phyloP scores from a whole-genome alignment of 495 filamentous ascomycete species.

The Podospora bellae-mahoneyi region DNA sequence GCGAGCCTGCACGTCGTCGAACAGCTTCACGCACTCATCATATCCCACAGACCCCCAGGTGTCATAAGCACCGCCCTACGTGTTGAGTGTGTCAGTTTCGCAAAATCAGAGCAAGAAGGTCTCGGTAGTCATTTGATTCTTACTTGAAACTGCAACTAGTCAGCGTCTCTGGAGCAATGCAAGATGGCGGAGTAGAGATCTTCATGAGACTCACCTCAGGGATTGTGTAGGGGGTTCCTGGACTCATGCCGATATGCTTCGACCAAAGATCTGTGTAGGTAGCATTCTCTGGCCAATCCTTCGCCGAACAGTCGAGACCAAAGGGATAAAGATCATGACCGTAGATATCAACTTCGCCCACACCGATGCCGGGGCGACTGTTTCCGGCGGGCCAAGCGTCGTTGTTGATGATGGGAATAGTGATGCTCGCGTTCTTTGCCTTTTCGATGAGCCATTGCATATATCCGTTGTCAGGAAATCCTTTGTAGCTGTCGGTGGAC shows the following conservation, averaged over 20 bases:
- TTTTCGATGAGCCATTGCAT: constrained; percentile 69
- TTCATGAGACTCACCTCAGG: constrained; percentile 45
- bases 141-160: constrained; percentile 7
- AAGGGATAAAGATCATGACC: constrained; percentile 70
- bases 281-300: constrained; percentile 51
- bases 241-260: constrained; percentile 39
- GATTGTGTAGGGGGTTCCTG: constrained; percentile 62
- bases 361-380: constrained; percentile 62
- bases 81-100: constrained; percentile 35
- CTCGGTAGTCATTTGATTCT: neutral
- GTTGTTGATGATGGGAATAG: constrained; percentile 74
- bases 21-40: constrained; percentile 57
- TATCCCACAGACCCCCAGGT: constrained; percentile 72
- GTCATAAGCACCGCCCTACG: constrained; percentile 74
- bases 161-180: neutral
- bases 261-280: constrained; percentile 28
- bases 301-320: constrained; percentile 56
- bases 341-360: constrained; percentile 71
- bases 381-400: constrained; percentile 59
- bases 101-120: constrained; percentile 11
- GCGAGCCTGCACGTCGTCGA: constrained; percentile 68
- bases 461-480: constrained; percentile 59
- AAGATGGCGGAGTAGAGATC: neutral
- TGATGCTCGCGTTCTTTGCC: constrained; percentile 62
- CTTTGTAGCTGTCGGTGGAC: constrained; percentile 8